Evolutionary conservation across 129 eudicot species (phyloP), one percentile per base, ranked within the genome.

Genomic region (Sambucus nigra): DNA sequence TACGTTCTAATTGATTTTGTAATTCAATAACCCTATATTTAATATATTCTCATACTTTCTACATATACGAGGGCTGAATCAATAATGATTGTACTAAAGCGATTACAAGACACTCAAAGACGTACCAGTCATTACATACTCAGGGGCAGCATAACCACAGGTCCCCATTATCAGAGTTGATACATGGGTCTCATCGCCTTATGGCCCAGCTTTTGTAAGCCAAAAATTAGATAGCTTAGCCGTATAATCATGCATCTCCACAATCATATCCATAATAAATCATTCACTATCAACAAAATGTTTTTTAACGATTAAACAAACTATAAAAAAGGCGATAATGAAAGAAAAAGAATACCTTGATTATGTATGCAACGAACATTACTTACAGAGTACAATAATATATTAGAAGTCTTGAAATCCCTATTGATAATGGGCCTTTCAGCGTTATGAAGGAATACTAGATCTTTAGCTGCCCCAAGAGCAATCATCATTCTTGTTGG

Each of bases 161-260:
- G 87, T 79, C 58, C 87, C 82, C 73, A 79, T 71, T 16, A 79
- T 76, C 44, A 73, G 70, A 23, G 83, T 80, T 0, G 83, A 53
- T 13, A 76, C 79, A 42, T 72, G 80, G 18, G 78, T 51, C 21
- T 70, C 61, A 5, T 67, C 76, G 13, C 73, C 75, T 27, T 64
- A 70, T 0, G 80, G 83, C 4, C 76, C 80, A 16, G 49, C 72
- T 58, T 61, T 76, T n/a, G 82, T 80, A 14, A 80, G 65, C 41
- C 76, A 76, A 40, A 76, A 80, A 49, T 71, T 79, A 2, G 82
- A 75, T 1, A 80, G 75, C 57, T 75, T 76, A 15, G 82, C 70
- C 23, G 64, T 62, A 47, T 70, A 76, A 31, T 76, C 77, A 77
- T 76, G 16, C 0, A 69, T 20, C 18, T 39, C 4, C 20, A 15